A percentile compares a stretch with the other conserved stretches of the same genome.
Conservation (phyloP, 495 filamentous ascomycete species). For the Lasiosphaeris hirsuta region DNA sequence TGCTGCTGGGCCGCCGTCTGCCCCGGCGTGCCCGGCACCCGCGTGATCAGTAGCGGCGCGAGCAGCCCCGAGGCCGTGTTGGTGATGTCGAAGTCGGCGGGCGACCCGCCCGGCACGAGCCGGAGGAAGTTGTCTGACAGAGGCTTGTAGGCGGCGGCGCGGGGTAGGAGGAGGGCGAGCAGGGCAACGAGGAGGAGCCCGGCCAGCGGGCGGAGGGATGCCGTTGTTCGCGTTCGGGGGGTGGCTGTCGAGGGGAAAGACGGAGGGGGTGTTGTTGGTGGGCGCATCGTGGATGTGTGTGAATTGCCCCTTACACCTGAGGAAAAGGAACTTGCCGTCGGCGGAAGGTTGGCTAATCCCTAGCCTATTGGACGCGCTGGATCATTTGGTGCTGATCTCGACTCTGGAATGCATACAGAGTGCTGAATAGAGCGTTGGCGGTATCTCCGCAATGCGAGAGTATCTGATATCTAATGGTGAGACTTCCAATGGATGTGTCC, state of each 20-base stretch:
- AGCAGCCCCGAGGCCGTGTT: conserved; percentile 63
- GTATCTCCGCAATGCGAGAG: too few species aligned
- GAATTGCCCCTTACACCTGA: too few species aligned
- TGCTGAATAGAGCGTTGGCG: too few species aligned
- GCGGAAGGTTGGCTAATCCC: too few species aligned
- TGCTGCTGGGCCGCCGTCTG: conserved; percentile 67
- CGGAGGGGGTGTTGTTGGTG: too few species aligned
- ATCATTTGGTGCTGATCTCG: neutral
- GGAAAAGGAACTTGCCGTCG: too few species aligned
- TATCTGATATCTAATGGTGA: too few species aligned
- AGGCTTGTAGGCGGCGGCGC: conserved; percentile 57
- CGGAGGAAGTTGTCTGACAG: conserved; percentile 69
- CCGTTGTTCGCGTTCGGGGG: neutral
- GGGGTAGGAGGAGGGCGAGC: conserved; percentile 15
- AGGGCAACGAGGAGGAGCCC: conserved; percentile 7
- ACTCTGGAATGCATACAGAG: too few species aligned
- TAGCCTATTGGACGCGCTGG: neutral
- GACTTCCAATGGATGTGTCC: too few species aligned
- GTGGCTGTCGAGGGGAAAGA: conserved; percentile 3
- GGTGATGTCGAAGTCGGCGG: conserved; percentile 69
- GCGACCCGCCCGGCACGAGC: conserved; percentile 54
- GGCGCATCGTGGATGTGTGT: too few species aligned
- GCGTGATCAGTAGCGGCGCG: conserved; percentile 74
- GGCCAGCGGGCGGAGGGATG: neutral
- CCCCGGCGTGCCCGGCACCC: conserved; percentile 77